Evolutionary conservation across 306 rosid genomes (phyloP).

Genomic region (Malus fusca): DNA sequence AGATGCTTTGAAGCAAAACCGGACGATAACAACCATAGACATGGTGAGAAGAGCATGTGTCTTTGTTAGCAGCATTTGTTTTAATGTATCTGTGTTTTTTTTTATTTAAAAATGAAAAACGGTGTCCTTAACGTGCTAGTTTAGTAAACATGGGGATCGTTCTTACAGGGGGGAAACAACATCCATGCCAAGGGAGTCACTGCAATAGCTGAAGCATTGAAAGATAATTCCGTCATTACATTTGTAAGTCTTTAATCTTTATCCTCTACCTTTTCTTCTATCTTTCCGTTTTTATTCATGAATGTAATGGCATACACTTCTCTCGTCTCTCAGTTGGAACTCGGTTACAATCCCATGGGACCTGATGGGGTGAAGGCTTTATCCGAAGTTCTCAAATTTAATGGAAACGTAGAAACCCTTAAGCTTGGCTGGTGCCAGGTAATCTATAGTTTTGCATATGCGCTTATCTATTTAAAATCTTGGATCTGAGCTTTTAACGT

Average conservation of each 20-base stretch:
- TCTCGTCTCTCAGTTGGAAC: conserved; percentile 58
- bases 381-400: conserved; percentile 84
- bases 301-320: background rate
- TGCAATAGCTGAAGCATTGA: conserved; percentile 66
- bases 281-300: conserved; percentile 3
- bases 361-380: conserved; percentile 91
- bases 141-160: conserved; percentile 13
- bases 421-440: conserved; percentile 99
- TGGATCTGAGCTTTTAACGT: background rate
- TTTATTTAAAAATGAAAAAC: background rate
- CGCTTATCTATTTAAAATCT: background rate
- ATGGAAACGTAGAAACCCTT: conserved; percentile 72
- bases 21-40: conserved; percentile 67
- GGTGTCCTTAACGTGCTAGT: background rate
- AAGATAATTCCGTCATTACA: conserved; percentile 72
- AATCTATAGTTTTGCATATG: background rate
- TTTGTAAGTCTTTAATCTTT: conserved; percentile 44
- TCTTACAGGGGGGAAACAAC: conserved; percentile 86
- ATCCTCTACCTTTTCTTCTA: background rate
- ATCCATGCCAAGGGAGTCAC: conserved; percentile 62
- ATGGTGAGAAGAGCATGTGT: conserved; percentile 45
- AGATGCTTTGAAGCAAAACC: conserved; percentile 83
- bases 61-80: conserved; percentile 4
- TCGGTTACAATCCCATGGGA: conserved; percentile 92
- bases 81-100: background rate